Evolutionary conservation across 2,329 filamentous ascomycete species (phyloP).

Genomic region (Trichoderma semiorbis): DNA sequence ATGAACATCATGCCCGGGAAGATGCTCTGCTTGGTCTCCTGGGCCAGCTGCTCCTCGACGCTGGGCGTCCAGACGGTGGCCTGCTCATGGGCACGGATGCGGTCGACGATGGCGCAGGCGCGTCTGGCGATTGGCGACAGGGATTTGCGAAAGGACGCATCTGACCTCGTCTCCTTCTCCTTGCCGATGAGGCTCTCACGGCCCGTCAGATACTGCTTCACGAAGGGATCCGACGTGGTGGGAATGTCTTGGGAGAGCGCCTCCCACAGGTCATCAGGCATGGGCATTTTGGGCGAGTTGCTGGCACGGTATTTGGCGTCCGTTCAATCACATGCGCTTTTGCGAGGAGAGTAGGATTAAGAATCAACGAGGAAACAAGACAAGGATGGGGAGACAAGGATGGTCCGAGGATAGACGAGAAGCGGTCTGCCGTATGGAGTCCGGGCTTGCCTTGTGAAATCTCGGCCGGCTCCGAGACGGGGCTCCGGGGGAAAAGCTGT

Average conservation of each 20-base stretch:
- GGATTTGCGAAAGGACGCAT: slow-evolving; percentile 64
- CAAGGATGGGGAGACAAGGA: background rate
- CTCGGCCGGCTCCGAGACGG: slow-evolving; percentile 13
- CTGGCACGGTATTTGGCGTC: background rate
- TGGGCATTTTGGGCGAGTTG: slow-evolving; percentile 31
- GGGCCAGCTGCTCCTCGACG: slow-evolving; percentile 66
- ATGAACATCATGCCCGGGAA: slow-evolving; percentile 94
- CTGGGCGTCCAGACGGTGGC: slow-evolving; percentile 71
- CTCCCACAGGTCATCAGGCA: slow-evolving; percentile 57
- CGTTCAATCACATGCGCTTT: background rate
- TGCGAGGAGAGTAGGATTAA: background rate
- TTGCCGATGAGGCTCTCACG: slow-evolving; percentile 72
- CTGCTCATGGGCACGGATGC: slow-evolving; percentile 75
- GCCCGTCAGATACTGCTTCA: slow-evolving; percentile 76
- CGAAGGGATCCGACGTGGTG: slow-evolving; percentile 64
- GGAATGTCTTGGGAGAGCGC: slow-evolving; percentile 57
- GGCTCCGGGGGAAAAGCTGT: background rate
- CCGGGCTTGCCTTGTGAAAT: background rate
- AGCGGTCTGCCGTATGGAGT: background rate
- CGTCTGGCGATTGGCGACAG: slow-evolving; percentile 75
- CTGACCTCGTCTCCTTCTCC: slow-evolving; percentile 79
- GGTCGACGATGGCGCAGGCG: slow-evolving; percentile 75
- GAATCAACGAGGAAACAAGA: background rate
- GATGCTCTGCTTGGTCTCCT: slow-evolving; percentile 58
- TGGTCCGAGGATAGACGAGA: background rate